Evolutionary conservation across 1,284 basidiomycete genomes (phyloP), one percentile per base, ranked within the genome.

Genomic region (Tilletiaria anomala): DNA sequence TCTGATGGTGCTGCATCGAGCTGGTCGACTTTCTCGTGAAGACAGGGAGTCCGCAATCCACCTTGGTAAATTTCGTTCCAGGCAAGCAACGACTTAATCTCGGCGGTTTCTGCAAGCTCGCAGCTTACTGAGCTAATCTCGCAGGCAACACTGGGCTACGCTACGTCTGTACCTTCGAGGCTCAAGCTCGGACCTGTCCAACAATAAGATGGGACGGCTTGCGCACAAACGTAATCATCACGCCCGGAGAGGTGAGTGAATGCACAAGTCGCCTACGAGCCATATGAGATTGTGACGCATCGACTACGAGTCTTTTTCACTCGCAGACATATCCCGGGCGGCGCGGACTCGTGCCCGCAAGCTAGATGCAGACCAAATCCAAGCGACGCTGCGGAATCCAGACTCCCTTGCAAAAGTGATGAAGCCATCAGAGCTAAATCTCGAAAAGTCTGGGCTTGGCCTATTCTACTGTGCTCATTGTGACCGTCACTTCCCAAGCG

Each of bases 401-500:
- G 40, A 48, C 31, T 55, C 53, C 51, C 52, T 54, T 23, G 48
- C 50, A 15, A 51, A 26, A 17, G 49, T 61, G 23, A 53, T 56
- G 33, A 50, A 56, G n/a, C 63, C 63, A 14, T 48, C 48, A 8
- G 50, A 55, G 42, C 50, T 65, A 32, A 61, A 66, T 36, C 47
- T 59, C 12, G 61, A 65, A 39, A 58, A 58, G 45, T 53, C 62
- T n/a, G 64, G 64, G 42, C 53, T 66, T 36, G 64, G 64, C 26
- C 55, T 60, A 18, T 65, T 64, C 45, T 65, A 66, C 50, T 66
- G 64, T 39, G 53, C 65, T 23, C 54, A 59, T 32, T 66, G 64
- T 48, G 64, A 66, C 35, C 56, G 64, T 11, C 49, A 65, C 46
- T 65, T 66, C 19, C 58, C 61, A 31, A 49, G 46, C 26, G 45